Evolutionary conservation across 108 stramenopile species (phyloP), one percentile per base, ranked within the genome.

Genomic region (Cyclotella distinguenda): DNA sequence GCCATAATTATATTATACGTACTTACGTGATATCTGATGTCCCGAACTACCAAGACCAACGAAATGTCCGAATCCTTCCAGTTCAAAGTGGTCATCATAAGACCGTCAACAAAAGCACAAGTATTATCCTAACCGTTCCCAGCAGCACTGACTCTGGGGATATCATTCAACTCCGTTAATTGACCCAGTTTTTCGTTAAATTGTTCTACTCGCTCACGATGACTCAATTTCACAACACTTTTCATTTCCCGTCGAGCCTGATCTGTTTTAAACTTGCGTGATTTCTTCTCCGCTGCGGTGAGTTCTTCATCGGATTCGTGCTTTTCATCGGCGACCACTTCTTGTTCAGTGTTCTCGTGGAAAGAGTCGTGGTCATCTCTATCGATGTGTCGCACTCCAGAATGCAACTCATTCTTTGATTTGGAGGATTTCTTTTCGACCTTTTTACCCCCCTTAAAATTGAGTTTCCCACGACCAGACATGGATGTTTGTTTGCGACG

Each of bases 91-190:
- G 1, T 42, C 5, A 2, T 2, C 40, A 42, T 42, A 2, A 42
- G 2, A 5, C 2, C 13, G 4, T 4, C n/a, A 4, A 13, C 13
- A 42, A 2, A 16, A 42, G 16, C 40, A 42, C 40, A 42, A 5
- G 5, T 16, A 42, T 42, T 42, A 42, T 19, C 19, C 44, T 85
- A 88, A 64, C 86, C 86, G 79, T 88, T 88, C 9, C 86, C 86
- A 46, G 88, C 85, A 48, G 85, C 82, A 68, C 84, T 84, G 9
- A 93, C 85, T 33, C 91, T 55, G 18, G 91, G 91, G 66, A 93
- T 93, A 65, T 93, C 91, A 58, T 93, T 93, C 70, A 70, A 80
- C 58, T 93, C 91, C 0, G 91, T 93, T 47, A 90, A 32, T 25
- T 79, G 64, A 1, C 83, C 82, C 32, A 93, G 50, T 27, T 88